Percentiles rank a stretch among this genome's conserved stretches.
Evolutionary conservation across 805 yeast species (phyloP).

Genomic region (Candida sakaeoensis): DNA sequence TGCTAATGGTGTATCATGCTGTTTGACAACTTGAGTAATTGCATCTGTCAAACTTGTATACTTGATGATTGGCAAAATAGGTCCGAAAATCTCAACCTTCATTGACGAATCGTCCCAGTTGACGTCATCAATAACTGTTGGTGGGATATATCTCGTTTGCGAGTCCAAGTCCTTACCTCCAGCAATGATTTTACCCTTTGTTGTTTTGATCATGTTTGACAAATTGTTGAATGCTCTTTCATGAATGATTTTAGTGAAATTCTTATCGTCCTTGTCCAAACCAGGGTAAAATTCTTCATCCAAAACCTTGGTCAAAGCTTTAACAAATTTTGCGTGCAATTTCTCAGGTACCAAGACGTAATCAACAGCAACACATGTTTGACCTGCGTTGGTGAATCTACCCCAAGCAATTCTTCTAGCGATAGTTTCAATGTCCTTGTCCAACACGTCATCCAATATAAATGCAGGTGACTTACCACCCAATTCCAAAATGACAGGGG

Average conservation of each 20-base stretch:
- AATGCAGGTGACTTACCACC: slow-evolving; percentile 92
- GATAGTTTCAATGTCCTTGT: slow-evolving; percentile 36
- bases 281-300: slow-evolving; percentile 44
- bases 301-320: slow-evolving; percentile 35
- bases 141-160: slow-evolving; percentile 52
- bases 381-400: slow-evolving; percentile 77
- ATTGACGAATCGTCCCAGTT: slow-evolving; percentile 65
- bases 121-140: slow-evolving; percentile 66
- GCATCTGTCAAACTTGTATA: slow-evolving; percentile 46
- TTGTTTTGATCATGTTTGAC: slow-evolving; percentile 33
- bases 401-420: slow-evolving; percentile 75
- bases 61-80: slow-evolving; percentile 70
- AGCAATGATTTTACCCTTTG: slow-evolving; percentile 50
- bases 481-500: slow-evolving; percentile 76
- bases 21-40: slow-evolving; percentile 38
- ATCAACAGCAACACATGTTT: slow-evolving; percentile 88
- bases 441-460: slow-evolving; percentile 48
- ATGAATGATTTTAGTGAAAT: slow-evolving; percentile 59
- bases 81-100: slow-evolving; percentile 81
- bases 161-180: slow-evolving; percentile 43
- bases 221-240: slow-evolving; percentile 50
- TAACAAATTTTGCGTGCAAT: slow-evolving; percentile 50
- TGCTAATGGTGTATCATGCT: slow-evolving; percentile 78
- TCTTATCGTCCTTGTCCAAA: slow-evolving; percentile 5
- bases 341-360: slow-evolving; percentile 64